Conservation (phyloP, 768 basidiomycete species). For the Rhizopogon vinicolor region DNA sequence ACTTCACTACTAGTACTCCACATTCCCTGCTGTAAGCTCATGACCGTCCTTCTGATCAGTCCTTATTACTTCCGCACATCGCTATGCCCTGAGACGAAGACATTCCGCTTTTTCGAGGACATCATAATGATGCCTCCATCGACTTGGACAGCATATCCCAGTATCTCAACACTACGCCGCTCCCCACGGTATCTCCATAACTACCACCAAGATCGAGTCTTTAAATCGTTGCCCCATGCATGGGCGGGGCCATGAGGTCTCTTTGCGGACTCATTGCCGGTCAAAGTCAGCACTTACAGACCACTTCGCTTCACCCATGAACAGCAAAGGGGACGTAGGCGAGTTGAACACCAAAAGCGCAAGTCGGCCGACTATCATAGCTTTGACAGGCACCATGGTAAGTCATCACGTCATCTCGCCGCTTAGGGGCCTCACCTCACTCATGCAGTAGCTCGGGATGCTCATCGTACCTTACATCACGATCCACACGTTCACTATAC, state of each 20-base stretch:
- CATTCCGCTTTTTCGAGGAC: conserved; percentile 63
- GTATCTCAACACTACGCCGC: conserved; percentile 31
- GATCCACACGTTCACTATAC: conserved; percentile 45
- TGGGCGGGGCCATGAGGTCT: conserved; percentile 54
- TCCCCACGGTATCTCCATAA: conserved; percentile 29
- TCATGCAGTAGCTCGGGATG: conserved; percentile 45
- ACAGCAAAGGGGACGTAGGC: conserved; percentile 56
- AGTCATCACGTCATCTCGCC: conserved; percentile 10
- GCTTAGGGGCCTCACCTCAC: not conserved
- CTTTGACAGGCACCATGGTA: conserved; percentile 64
- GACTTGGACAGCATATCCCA: conserved; percentile 60
- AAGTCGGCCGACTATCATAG: conserved; percentile 67
- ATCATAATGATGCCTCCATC: conserved; percentile 59
- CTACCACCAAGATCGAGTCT: conserved; percentile 25
- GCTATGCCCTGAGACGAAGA: conserved; percentile 66
- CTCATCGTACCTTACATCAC: conserved; percentile 52
- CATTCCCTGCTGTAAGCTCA: not conserved
- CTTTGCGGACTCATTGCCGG: conserved; percentile 62
- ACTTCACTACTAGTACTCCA: too few species aligned
- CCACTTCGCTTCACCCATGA: conserved; percentile 54
- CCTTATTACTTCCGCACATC: conserved; percentile 62
- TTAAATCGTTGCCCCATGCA: conserved; percentile 46
- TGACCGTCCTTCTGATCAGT: conserved; percentile 22
- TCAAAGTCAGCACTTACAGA: conserved; percentile 66
- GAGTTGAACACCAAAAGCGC: conserved; percentile 71